Evolutionary conservation across 139 green algal genomes (phyloP).

Genomic region (Bryopsis sp.): DNA sequence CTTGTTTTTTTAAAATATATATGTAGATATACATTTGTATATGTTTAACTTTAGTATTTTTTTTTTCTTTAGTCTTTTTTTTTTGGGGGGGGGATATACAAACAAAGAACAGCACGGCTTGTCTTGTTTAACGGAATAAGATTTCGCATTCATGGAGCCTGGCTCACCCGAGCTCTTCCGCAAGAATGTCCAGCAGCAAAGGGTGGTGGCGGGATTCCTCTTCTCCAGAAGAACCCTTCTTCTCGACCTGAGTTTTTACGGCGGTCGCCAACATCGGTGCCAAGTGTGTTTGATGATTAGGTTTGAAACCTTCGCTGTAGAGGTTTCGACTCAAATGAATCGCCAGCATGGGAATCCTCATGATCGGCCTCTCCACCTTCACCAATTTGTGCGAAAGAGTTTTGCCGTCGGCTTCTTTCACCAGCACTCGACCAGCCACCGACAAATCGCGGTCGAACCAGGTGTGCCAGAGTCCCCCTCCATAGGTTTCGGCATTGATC

Average conservation of each 20-base stretch:
- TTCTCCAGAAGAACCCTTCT: background rate
- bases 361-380: slow-evolving; percentile 61
- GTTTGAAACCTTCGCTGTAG: slow-evolving; percentile 78
- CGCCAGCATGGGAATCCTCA: slow-evolving; percentile 85
- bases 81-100: no score
- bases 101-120: no score
- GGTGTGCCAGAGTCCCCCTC: slow-evolving; percentile 92
- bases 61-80: no score
- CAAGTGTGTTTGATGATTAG: slow-evolving; percentile 85
- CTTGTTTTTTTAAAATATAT: no score
- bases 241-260: background rate
- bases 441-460: slow-evolving; percentile 96
- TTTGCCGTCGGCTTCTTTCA: slow-evolving; percentile 30
- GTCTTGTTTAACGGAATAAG: no score
- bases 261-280: slow-evolving; percentile 69
- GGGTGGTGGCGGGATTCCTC: slow-evolving; percentile 51
- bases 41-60: no score
- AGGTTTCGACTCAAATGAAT: slow-evolving; percentile 81
- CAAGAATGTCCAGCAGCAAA: slow-evolving; percentile 65
- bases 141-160: background rate
- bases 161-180: slow-evolving; percentile 50
- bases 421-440: slow-evolving; percentile 73
- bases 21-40: no score
- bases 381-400: slow-evolving; percentile 29
- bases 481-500: slow-evolving; percentile 89